Evolutionary conservation across 2,329 filamentous ascomycete genomes (phyloP), one percentile per base, ranked within the genome.

Genomic region (Acrocalymma vagum): DNA sequence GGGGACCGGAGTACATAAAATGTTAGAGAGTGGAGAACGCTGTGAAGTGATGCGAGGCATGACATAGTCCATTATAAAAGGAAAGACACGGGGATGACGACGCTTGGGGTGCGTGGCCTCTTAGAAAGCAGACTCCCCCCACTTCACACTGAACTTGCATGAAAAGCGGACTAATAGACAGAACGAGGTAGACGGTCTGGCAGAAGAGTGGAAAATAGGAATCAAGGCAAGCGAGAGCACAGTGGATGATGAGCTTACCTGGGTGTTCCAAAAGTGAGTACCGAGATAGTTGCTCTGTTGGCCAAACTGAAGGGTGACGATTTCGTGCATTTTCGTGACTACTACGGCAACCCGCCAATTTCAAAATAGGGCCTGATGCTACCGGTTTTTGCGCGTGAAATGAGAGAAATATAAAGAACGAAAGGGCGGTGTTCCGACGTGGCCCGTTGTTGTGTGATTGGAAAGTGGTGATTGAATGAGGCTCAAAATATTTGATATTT

Each of bases 241-340:
- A 11, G 17, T 34, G 25, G 23, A 20, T 11, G 22, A 51, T 32
- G 15, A 39, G 15, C 60, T 43, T 69, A 90, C 89, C 78, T 96
- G 93, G 5, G 88, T 79, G 62, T 99, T 99, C 94, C 94, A 99
- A 70, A 96, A 99, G 74, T 99, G 94, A 0, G 92, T 95, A 20
- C 88, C 92, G 15, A 95, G 76, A 62, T 96, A 95, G 70, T 99
- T 99, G 68, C 88, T 92, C 65, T 88, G 85, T 67, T 95, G 87
- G 28, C 94, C 94, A 45, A 97, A 84, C 77, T 99, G 94, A 29
- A 99, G 77, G 0, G 93, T 96, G 48, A 99, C 79, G 48, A 97
- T 90, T 72, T 99, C 94, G 72, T 92, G 90, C 94, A 99, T 97
- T 17, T 25, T 37, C 18, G 29, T 18, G 23, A 30, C 13, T 14